phyloP scores from a whole-genome alignment of 306 rosid genomes.

The Trichosanthes truncata region DNA sequence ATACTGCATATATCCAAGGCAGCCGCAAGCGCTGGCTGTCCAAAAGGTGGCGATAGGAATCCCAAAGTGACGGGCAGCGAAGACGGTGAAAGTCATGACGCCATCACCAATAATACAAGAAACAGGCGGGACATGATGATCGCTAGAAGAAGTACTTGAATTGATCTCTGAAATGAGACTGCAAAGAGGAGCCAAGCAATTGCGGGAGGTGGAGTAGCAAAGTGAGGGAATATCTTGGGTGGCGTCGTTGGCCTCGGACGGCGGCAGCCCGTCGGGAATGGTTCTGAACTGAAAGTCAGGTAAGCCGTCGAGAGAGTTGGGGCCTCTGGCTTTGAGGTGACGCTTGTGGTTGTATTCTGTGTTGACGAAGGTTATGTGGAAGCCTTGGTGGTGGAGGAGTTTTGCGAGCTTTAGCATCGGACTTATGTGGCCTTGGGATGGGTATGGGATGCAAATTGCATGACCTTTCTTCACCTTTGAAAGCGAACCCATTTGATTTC shows the following conservation, averaged over 20 bases:
- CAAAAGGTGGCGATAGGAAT: slow-evolving; percentile 4
- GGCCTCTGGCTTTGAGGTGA: background rate
- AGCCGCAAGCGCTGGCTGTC: slow-evolving; percentile 6
- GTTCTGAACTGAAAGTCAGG: slow-evolving; percentile 10
- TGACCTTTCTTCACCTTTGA: background rate
- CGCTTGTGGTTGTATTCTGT: slow-evolving; percentile 11
- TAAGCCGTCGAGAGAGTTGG: slow-evolving; percentile 3
- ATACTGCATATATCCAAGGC: background rate
- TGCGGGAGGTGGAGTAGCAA: slow-evolving; percentile 5
- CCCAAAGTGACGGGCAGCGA: slow-evolving; percentile 2
- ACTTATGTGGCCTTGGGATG: slow-evolving; percentile 23
- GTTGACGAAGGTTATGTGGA: slow-evolving; percentile 16
- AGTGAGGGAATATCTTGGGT: slow-evolving; percentile 10
- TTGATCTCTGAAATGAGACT: slow-evolving; percentile 7
- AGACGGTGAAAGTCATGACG: slow-evolving; percentile 3
- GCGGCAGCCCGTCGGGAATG: slow-evolving; percentile 22
- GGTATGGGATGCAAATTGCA: slow-evolving; percentile 12
- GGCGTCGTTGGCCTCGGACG: background rate
- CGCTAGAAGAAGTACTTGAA: background rate
- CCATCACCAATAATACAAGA: slow-evolving; percentile 13
- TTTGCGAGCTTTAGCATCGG: slow-evolving; percentile 18
- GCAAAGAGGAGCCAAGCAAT: background rate
- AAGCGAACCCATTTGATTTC: background rate
- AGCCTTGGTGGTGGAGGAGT: slow-evolving; percentile 15
- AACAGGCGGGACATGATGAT: background rate